These are phyloP conservation scores for Chrysopogon serrulatus DNA, from an alignment of 176 grass and related monocot genomes.

Conservation along the genomic window DNA sequence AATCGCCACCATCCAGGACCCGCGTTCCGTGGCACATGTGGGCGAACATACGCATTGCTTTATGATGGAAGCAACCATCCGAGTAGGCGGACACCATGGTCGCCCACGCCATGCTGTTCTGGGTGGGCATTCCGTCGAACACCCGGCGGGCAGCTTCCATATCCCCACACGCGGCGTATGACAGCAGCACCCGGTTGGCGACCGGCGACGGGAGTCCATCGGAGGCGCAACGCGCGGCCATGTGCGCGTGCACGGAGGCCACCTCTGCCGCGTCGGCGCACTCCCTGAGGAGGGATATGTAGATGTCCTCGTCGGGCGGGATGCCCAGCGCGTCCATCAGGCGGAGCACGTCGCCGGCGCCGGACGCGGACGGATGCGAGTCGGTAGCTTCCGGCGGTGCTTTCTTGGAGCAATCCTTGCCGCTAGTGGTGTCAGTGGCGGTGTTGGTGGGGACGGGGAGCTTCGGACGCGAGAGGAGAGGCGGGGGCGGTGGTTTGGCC, in stretches of 20 bases:
- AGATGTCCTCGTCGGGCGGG: conserved; percentile 66
- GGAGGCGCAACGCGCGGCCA: neutral
- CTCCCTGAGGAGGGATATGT: conserved; percentile 69
- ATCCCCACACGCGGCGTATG: conserved; percentile 36
- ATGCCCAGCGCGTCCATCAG: conserved; percentile 61
- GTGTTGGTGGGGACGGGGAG: conserved; percentile 23
- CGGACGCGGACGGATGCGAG: neutral
- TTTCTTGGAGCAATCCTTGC: neutral
- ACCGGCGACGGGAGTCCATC: conserved; percentile 2
- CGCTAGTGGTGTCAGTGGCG: neutral
- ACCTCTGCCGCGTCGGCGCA: conserved; percentile 52
- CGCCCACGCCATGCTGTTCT: conserved; percentile 55
- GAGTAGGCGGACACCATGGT: conserved; percentile 47
- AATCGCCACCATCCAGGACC: neutral
- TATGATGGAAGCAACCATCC: neutral
- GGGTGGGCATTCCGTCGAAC: conserved; percentile 53
- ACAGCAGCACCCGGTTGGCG: conserved; percentile 58
- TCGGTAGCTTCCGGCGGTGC: neutral
- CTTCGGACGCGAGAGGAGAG: conserved; percentile 30
- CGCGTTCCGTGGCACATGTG: conserved; percentile 26
- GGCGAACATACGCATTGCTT: conserved; percentile 46
- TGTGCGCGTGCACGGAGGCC: conserved; percentile 44
- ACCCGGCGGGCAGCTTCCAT: conserved; percentile 13
- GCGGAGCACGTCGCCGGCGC: conserved; percentile 50
- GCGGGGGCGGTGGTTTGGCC: conserved; percentile 16